Base-by-base conservation (phyloP, 805 yeast species). In the Pichia kluyveri region DNA sequence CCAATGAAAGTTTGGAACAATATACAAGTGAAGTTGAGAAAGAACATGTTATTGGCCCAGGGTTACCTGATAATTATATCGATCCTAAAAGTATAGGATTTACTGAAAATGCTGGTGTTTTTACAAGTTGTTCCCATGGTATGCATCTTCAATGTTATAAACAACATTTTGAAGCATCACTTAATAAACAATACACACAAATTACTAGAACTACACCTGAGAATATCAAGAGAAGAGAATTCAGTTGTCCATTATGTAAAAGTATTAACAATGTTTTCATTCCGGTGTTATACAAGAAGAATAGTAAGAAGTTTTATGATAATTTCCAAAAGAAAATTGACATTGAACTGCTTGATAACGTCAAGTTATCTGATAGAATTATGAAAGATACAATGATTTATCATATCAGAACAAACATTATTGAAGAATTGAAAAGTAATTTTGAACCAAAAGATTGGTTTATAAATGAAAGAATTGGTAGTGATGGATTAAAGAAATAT, bases 41-140 rank as follows among this genome's bases (percentile, higher is more conserved):
- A 34, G 5, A 34, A 34, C 8, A 5, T 34, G 37, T 34, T 2
- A 63, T 82, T 52, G 95, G 95, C 0, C 91, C 89, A 0, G 90
- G 91, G 0, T 87, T 83, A 55, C 78, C 81, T 2, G 45, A 58
- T 5, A 58, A 55, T 9, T 63, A 60, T 18, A 42, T 42, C 32
- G 44, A 43, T 17, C 11, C 28, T 4, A 39, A 45, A 19, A 44
- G 43, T 5, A 62, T 62, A 19, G 49, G 65, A 53, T 48, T 66
- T 42, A 65, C 67, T 39, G 71, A 76, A 39, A 67, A 68, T 42
- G 70, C 72, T 48, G 61, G 75, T 8, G 73, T 84, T 1, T 70
- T 83, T 4, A 76, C 80, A 51, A 83, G 95, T 45, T 91, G 99
- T 69, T 95, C 96, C 1, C 99, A 91, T 65, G 95, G 96, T 2